phyloP scores from a whole-genome alignment of 257 asterid genomes.

The Solanum pinnatisectum region DNA sequence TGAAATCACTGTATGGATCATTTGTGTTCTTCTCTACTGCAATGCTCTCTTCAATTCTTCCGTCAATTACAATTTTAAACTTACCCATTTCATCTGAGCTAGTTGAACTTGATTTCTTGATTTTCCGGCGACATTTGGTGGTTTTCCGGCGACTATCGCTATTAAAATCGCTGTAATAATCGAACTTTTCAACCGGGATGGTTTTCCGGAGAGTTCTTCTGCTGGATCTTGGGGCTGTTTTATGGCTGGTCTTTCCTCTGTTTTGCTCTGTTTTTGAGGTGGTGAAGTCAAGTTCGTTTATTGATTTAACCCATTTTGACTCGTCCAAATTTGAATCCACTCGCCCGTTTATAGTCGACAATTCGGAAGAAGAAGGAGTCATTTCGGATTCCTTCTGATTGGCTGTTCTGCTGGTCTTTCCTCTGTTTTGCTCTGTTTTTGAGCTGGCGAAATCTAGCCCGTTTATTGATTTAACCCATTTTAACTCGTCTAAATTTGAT shows the following conservation, averaged over 20 bases:
- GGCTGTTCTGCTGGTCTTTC: not conserved
- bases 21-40: conserved; percentile 61
- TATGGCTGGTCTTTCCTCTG: not conserved
- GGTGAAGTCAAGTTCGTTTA: not conserved
- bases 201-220: not conserved
- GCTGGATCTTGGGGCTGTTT: not conserved
- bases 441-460: not conserved
- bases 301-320: not conserved
- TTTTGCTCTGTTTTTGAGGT: not conserved
- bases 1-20: conserved; percentile 61
- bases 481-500: not conserved
- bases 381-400: conserved; percentile 16
- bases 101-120: not conserved
- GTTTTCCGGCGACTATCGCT: not conserved
- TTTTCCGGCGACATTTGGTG: not conserved
- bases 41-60: conserved; percentile 24
- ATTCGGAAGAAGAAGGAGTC: conserved; percentile 17
- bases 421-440: not conserved
- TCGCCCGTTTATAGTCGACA: not conserved
- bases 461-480: not conserved
- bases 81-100: not conserved
- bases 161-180: conserved; percentile 4
- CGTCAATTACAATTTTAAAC: not conserved
- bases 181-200: not conserved
- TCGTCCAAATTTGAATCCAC: not conserved